A percentile compares a stretch with the other conserved stretches of the same genome.
phyloP scores from a whole-genome alignment of 192 early-diverging fungal species.

The Obelidium mucronatum region DNA sequence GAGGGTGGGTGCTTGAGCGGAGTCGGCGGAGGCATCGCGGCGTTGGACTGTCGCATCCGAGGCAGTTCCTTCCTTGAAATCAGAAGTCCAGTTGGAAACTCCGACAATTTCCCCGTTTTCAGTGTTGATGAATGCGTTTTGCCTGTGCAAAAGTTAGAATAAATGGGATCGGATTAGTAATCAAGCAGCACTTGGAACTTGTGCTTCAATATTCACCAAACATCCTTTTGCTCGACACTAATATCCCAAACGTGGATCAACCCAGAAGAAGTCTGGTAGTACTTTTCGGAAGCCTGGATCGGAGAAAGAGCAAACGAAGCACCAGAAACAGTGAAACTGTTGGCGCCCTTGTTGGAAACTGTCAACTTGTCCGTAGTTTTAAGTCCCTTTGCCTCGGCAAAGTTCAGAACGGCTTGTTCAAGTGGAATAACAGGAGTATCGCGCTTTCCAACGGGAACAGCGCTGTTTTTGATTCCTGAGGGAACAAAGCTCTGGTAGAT shows the following conservation, averaged over 20 bases:
- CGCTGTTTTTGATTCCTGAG: no score
- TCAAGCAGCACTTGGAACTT: no score
- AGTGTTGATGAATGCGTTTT: slow-evolving; percentile 8
- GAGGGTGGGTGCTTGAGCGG: no score
- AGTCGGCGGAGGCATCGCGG: no score
- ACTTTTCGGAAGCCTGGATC: slow-evolving; percentile 15
- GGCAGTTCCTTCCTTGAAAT: no score
- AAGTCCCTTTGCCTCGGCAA: slow-evolving; percentile 18
- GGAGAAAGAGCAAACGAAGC: slow-evolving; percentile 9
- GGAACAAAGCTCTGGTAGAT: no score
- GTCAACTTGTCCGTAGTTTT: background rate
- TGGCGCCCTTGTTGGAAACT: background rate
- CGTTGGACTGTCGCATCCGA: no score
- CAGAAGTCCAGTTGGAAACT: background rate
- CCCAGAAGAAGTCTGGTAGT: slow-evolving; percentile 20
- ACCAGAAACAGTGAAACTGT: background rate
- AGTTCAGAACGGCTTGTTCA: slow-evolving; percentile 1
- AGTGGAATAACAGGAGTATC: background rate
- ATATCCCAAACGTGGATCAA: slow-evolving; percentile 30
- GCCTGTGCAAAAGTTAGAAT: no score
- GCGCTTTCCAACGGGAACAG: no score
- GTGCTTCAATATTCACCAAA: no score
- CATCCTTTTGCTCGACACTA: no score
- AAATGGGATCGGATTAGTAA: no score
- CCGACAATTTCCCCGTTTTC: background rate